These are phyloP conservation scores for Chenopodium quinoa DNA, from an alignment of 148 eudicot species.

Conservation along the genomic window DNA sequence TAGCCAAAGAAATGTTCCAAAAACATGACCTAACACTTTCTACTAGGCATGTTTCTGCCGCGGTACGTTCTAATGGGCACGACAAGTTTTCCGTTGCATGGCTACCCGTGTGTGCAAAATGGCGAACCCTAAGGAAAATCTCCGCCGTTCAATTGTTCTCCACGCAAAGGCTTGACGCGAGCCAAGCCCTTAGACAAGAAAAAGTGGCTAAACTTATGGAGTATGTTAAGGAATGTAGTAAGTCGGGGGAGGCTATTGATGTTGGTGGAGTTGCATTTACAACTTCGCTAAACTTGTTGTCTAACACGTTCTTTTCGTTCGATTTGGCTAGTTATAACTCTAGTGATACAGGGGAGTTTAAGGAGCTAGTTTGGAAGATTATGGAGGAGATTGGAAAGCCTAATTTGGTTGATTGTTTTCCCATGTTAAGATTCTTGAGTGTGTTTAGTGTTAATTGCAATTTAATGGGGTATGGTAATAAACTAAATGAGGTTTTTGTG, in stretches of 20 bases:
- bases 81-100: conserved; percentile 8
- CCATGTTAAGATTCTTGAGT: conserved; percentile 4
- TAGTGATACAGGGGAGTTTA: conserved; percentile 14
- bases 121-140: conserved; percentile 3
- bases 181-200: conserved; percentile 15
- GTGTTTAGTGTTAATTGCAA: conserved; percentile 7
- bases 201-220: conserved; percentile 1
- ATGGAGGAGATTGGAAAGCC: conserved; percentile 18
- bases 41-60: conserved; percentile 17
- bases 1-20: conserved; percentile 20
- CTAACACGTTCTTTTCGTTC: conserved; percentile 11
- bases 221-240: not conserved
- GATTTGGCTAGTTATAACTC: conserved; percentile 15
- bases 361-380: conserved; percentile 12
- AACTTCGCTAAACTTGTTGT: conserved; percentile 10
- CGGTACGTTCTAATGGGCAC: conserved; percentile 11
- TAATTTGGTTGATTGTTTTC: conserved; percentile 13
- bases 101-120: conserved; percentile 13
- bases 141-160: not conserved
- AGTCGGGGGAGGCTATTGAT: not conserved
- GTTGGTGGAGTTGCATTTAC: conserved; percentile 6
- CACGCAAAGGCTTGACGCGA: conserved; percentile 1
- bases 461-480: conserved; percentile 10
- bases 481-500: conserved; percentile 11
- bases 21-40: conserved; percentile 8